phyloP scores from a whole-genome alignment of 2,329 filamentous ascomycete genomes.

The Pestalotiopsis sp. region DNA sequence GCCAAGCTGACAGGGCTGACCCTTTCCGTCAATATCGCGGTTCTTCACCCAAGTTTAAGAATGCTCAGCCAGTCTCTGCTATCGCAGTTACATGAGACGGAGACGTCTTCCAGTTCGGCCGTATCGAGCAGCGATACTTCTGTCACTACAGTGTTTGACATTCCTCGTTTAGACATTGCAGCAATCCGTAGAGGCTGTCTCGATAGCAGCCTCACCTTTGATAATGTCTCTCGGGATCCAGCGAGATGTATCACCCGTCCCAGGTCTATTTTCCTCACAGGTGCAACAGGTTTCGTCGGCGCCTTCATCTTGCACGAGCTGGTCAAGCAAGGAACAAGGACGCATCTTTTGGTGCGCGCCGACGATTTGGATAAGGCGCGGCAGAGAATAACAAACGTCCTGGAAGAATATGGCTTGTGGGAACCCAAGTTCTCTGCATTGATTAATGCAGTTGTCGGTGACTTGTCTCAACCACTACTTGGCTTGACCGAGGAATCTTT shows the following conservation, averaged over 20 bases:
- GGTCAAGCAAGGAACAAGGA: slow-evolving; percentile 23
- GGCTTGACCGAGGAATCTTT: slow-evolving; percentile 25
- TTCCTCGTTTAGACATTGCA: slow-evolving; percentile 18
- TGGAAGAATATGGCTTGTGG: slow-evolving; percentile 27
- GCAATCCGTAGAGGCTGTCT: slow-evolving; percentile 27
- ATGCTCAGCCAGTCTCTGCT: slow-evolving; percentile 23
- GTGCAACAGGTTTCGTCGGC: slow-evolving; percentile 31
- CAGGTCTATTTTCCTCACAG: slow-evolving; percentile 26
- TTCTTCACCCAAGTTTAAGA: slow-evolving; percentile 23
- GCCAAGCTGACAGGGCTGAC: slow-evolving; percentile 23
- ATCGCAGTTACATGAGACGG: slow-evolving; percentile 18
- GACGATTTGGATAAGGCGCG: slow-evolving; percentile 15
- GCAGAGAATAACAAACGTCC: slow-evolving; percentile 21
- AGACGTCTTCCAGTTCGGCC: slow-evolving; percentile 18
- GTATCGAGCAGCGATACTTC: slow-evolving; percentile 15
- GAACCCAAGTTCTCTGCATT: slow-evolving; percentile 21
- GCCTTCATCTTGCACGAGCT: slow-evolving; percentile 27
- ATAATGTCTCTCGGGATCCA: slow-evolving; percentile 18
- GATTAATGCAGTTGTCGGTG: slow-evolving; percentile 23
- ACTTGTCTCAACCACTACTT: slow-evolving; percentile 27
- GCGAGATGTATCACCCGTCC: slow-evolving; percentile 14
- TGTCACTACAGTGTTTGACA: slow-evolving; percentile 17
- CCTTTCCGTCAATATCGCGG: slow-evolving; percentile 24
- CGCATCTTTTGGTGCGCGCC: slow-evolving; percentile 28
- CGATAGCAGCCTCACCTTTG: slow-evolving; percentile 25